Conservation (phyloP, 2,329 filamentous ascomycete genomes). For the Pseudopyricularia javanii region DNA sequence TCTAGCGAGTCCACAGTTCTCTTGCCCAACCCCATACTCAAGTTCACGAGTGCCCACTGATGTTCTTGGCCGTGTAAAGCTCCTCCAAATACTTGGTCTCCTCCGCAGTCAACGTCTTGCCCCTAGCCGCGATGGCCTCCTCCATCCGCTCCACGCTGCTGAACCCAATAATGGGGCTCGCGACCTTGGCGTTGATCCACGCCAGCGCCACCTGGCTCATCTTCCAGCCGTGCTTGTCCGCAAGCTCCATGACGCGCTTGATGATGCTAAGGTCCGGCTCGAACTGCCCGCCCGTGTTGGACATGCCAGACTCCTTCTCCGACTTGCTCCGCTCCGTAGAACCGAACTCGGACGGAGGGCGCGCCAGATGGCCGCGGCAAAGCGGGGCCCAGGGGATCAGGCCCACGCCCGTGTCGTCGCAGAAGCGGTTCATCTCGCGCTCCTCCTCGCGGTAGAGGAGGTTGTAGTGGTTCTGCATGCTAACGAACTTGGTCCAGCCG, state of each 20-base stretch:
- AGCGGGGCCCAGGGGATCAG: slow-evolving; percentile 24
- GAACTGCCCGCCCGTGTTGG: slow-evolving; percentile 6
- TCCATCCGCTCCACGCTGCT: slow-evolving; percentile 46
- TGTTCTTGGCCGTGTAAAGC: slow-evolving; percentile 41
- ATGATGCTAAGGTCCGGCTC: slow-evolving; percentile 13
- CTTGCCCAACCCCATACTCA: background rate
- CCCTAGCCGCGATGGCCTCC: slow-evolving; percentile 37
- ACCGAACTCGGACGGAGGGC: slow-evolving; percentile 11
- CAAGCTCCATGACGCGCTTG: slow-evolving; percentile 8
- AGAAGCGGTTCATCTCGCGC: slow-evolving; percentile 22
- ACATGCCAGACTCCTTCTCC: slow-evolving; percentile 1
- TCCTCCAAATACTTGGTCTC: slow-evolving; percentile 52
- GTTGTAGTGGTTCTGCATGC: slow-evolving; percentile 42
- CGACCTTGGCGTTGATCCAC: slow-evolving; percentile 43
- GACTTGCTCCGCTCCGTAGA: slow-evolving; percentile 4
- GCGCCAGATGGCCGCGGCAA: slow-evolving; percentile 17
- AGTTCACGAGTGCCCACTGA: slow-evolving; percentile 19
- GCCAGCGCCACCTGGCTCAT: slow-evolving; percentile 43
- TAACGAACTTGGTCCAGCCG: slow-evolving; percentile 41
- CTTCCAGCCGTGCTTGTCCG: slow-evolving; percentile 7
- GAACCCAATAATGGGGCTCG: slow-evolving; percentile 50
- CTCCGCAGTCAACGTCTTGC: slow-evolving; percentile 38
- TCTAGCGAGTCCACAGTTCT: too few relatives aligned
- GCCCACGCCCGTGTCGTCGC: slow-evolving; percentile 17
- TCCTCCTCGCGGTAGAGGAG: slow-evolving; percentile 44